phyloP scores from a whole-genome alignment of 225 moss, liverwort and hornwort species.

The Antitrichia curtipendula region DNA sequence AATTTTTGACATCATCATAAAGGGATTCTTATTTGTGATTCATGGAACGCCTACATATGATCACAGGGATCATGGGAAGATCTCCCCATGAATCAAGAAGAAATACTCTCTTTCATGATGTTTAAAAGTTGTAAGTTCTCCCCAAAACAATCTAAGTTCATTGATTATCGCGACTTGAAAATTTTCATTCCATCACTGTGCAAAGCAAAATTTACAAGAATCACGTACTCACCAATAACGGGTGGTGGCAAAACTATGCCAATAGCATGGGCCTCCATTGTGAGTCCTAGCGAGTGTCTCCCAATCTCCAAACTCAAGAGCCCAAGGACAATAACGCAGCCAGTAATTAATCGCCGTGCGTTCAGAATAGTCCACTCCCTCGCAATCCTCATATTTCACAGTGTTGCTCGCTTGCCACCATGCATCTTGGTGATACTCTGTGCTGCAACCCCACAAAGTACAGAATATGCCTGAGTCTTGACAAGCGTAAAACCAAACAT shows the following conservation, averaged over 20 bases:
- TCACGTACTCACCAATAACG: slow-evolving; percentile 53
- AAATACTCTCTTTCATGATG: not conserved
- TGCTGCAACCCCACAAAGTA: slow-evolving; percentile 37
- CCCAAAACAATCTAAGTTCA: not conserved
- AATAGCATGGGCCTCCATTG: slow-evolving; percentile 80
- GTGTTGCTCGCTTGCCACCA: slow-evolving; percentile 68
- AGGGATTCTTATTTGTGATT: not conserved
- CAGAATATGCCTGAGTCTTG: not conserved
- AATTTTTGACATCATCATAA: not conserved
- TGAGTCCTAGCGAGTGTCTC: slow-evolving; percentile 88
- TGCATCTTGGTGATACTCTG: slow-evolving; percentile 84
- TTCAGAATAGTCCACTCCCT: slow-evolving; percentile 82
- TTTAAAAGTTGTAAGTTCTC: not conserved
- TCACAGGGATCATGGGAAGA: not conserved
- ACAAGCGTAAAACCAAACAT: not conserved
- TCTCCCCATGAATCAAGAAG: not conserved
- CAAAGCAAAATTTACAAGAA: not conserved
- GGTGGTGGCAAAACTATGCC: slow-evolving; percentile 69
- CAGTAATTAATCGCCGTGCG: slow-evolving; percentile 89
- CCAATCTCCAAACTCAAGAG: slow-evolving; percentile 82
- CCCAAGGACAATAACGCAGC: slow-evolving; percentile 97
- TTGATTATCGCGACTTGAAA: not conserved
- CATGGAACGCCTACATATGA: not conserved
- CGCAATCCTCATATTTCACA: slow-evolving; percentile 61
- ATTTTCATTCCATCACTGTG: not conserved